Conservation (phyloP, 768 basidiomycete genomes). For the Leccinum longicurvipes region DNA sequence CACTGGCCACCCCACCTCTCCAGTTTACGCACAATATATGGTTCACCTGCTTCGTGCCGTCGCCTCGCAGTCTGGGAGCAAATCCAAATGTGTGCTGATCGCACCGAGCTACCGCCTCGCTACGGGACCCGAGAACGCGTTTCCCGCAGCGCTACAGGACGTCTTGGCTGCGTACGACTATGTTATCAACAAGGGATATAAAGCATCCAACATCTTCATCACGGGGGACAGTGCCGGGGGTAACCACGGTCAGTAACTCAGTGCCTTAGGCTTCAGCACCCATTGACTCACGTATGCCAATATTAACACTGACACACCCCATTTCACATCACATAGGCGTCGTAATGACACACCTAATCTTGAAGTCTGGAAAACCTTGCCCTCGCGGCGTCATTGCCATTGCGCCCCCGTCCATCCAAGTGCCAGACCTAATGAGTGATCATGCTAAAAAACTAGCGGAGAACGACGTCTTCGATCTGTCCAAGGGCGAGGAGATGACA, state of each 20-base stretch:
- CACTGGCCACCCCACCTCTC: constrained; percentile 13
- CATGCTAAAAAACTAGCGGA: not conserved
- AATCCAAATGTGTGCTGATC: constrained; percentile 3
- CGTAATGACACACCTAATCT: constrained; percentile 31
- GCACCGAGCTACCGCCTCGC: too few species aligned
- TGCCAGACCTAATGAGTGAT: not conserved
- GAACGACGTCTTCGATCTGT: not conserved
- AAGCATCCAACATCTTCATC: constrained; percentile 14
- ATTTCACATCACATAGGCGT: constrained; percentile 12
- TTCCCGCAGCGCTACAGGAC: constrained; percentile 22
- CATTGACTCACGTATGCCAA: not conserved
- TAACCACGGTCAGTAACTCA: constrained; percentile 21
- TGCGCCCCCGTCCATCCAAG: constrained; percentile 36
- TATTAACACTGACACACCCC: not conserved
- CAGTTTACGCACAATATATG: constrained; percentile 1
- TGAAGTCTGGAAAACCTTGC: constrained; percentile 50
- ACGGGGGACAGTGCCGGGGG: constrained; percentile 26
- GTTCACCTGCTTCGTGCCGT: constrained; percentile 6
- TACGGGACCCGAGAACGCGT: constrained; percentile 19
- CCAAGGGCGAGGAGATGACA: fast-evolving
- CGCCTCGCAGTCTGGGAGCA: not conserved
- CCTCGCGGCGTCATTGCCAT: constrained; percentile 56
- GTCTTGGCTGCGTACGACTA: constrained; percentile 25
- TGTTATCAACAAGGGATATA: constrained; percentile 23
- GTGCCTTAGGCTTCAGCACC: not conserved